These are phyloP conservation scores for Tillandsia fasciculata DNA, from an alignment of 176 grass and related monocot species.

Conservation along the genomic window DNA sequence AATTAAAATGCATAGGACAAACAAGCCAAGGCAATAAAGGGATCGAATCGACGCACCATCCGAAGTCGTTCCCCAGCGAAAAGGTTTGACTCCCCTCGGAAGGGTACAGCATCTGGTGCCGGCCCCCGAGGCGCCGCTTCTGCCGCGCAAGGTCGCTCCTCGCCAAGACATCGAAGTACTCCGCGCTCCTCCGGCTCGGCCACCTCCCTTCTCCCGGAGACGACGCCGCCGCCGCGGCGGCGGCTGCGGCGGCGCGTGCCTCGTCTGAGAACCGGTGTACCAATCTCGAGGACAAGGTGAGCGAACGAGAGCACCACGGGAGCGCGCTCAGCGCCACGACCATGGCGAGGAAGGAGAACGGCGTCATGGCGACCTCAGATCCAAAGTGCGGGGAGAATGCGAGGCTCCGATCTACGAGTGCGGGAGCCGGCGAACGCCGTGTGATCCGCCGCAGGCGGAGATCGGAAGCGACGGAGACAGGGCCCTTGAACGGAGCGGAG, in stretches of 20 bases:
- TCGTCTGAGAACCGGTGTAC: conserved; percentile 87
- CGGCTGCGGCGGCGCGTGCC: conserved; percentile 21
- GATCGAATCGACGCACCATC: conserved; percentile 48
- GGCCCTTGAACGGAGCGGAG: not conserved
- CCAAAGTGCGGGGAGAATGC: not conserved
- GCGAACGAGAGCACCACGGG: conserved; percentile 6
- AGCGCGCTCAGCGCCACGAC: conserved; percentile 11
- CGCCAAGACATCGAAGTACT: conserved; percentile 58
- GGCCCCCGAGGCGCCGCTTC: conserved; percentile 43
- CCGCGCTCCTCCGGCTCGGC: conserved; percentile 57
- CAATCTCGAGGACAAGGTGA: conserved; percentile 46
- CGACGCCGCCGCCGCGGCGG: not conserved
- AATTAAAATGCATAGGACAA: conserved; percentile 8
- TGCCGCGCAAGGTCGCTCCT: conserved; percentile 63
- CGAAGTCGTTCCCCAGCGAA: conserved; percentile 51
- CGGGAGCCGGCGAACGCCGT: not conserved
- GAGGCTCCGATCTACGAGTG: not conserved
- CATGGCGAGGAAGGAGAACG: conserved; percentile 12
- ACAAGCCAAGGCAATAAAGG: conserved; percentile 3
- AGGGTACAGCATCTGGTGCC: conserved; percentile 46
- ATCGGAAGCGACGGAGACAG: not conserved
- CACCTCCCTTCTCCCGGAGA: conserved; percentile 23
- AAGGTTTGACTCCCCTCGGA: conserved; percentile 45
- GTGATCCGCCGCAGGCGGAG: not conserved
- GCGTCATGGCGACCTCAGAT: conserved; percentile 15